Evolutionary conservation across 2,329 filamentous ascomycete species (phyloP).

Genomic region (Cytospora schulzeri): DNA sequence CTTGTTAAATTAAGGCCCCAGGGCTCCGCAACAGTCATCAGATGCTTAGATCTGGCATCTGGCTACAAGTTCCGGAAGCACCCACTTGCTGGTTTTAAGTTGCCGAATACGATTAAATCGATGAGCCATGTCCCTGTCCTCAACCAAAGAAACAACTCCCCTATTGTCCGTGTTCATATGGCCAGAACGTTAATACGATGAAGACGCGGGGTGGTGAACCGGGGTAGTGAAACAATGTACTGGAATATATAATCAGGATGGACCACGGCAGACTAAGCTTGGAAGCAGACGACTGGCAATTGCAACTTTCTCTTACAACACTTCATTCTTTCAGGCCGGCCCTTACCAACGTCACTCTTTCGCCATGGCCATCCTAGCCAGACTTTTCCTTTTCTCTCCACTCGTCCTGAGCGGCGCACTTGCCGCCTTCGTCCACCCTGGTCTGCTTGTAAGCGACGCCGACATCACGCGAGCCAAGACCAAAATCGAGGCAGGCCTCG

Average conservation of each 20-base stretch:
- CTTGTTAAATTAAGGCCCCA: conserved; percentile 8
- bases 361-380: conserved; percentile 8
- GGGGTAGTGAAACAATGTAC: not conserved
- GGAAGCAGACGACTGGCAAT: not conserved
- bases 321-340: not conserved
- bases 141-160: not conserved
- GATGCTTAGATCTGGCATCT: not conserved
- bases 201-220: not conserved
- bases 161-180: not conserved
- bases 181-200: not conserved
- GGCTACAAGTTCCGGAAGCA: not conserved
- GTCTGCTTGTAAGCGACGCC: conserved; percentile 18
- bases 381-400: not conserved
- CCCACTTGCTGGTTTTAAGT: not conserved
- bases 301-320: not conserved
- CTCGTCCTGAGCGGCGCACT: not conserved
- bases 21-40: not conserved
- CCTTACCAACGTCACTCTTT: not conserved
- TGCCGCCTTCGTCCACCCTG: conserved; percentile 20
- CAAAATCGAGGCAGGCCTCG: conserved; percentile 8
- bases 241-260: no score
- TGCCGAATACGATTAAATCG: not conserved
- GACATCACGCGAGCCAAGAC: conserved; percentile 17
- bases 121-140: not conserved
- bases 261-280: no score